phyloP scores from a whole-genome alignment of 2,329 filamentous ascomycete genomes.

The Calonectria crousiana region DNA sequence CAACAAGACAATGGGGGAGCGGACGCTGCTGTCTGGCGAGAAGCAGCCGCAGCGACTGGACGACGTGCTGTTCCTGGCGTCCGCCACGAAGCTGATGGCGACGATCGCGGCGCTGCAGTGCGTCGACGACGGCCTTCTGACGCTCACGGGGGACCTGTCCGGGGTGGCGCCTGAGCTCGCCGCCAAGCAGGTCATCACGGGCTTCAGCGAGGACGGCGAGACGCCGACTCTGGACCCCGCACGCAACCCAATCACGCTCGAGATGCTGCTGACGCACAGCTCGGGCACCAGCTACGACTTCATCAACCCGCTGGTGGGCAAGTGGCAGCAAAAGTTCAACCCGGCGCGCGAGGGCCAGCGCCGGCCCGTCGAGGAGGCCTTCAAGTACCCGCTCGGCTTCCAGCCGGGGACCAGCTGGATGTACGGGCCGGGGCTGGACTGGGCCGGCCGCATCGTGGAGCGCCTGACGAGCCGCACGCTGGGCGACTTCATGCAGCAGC shows the following conservation, averaged over 20 bases:
- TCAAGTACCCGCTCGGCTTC: slow-evolving; percentile 58
- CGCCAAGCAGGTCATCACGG: slow-evolving; percentile 59
- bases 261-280: slow-evolving; percentile 65
- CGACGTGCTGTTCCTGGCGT: slow-evolving; percentile 52
- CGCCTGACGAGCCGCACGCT: slow-evolving; percentile 57
- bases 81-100: slow-evolving; percentile 60
- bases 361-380: slow-evolving; percentile 56
- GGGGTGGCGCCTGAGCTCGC: slow-evolving; percentile 61
- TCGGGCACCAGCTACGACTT: slow-evolving; percentile 62
- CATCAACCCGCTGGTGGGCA: slow-evolving; percentile 50
- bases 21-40: slow-evolving; percentile 56
- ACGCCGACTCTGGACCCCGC: slow-evolving; percentile 49
- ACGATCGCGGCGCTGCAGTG: slow-evolving; percentile 65
- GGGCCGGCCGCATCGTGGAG: slow-evolving; percentile 65
- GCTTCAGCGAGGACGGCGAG: slow-evolving; percentile 57
- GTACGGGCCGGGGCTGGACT: slow-evolving; percentile 64
- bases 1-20: slow-evolving; percentile 53
- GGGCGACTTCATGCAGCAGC: slow-evolving; percentile 56
- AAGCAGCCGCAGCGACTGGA: slow-evolving; percentile 52
- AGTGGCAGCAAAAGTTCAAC: slow-evolving; percentile 50
- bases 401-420: slow-evolving; percentile 65
- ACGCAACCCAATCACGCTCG: slow-evolving; percentile 58
- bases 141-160: slow-evolving; percentile 59
- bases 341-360: slow-evolving; percentile 25
- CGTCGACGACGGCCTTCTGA: slow-evolving; percentile 63